These are phyloP conservation scores for Termitomyces heimii DNA, from an alignment of 768 basidiomycete genomes.

Conservation along the genomic window DNA sequence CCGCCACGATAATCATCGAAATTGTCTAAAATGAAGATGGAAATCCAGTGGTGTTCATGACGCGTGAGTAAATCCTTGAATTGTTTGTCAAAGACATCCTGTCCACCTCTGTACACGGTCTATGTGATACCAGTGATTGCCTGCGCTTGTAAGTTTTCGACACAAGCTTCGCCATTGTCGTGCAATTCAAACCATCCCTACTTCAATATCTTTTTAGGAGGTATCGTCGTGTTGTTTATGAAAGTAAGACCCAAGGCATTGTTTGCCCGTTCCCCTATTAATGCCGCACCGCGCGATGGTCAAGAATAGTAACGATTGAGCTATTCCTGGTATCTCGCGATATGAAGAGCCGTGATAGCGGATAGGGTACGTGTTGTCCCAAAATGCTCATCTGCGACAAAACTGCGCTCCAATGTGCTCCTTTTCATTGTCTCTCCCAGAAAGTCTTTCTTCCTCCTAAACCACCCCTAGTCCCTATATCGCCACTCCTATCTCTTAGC, in stretches of 20 bases:
- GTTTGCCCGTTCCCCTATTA: not conserved
- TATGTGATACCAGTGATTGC: not conserved
- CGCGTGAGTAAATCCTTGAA: not conserved
- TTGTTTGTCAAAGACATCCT: not conserved
- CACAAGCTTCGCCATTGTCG: not conserved
- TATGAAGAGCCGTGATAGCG: not conserved
- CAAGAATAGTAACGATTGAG: not conserved
- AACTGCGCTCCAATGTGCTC: not conserved
- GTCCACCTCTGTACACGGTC: not conserved
- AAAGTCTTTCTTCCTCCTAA: not conserved
- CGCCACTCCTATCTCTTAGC: not conserved
- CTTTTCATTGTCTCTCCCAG: slow-evolving; percentile 1
- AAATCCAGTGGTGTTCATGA: not conserved
- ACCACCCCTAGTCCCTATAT: slow-evolving; percentile 2
- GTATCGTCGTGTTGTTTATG: not conserved
- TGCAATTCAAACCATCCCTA: not conserved
- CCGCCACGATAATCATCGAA: not conserved
- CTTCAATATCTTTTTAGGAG: not conserved
- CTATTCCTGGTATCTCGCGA: not conserved
- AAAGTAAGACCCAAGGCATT: not conserved
- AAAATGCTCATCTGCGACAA: not conserved
- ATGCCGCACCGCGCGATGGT: not conserved
- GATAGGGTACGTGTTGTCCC: not conserved
- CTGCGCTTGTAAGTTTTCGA: not conserved
- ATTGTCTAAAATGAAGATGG: too few species aligned